Percentiles rank a stretch among this genome's conserved stretches.
phyloP scores from a whole-genome alignment of 2,329 filamentous ascomycete species.

The Trematosphaeria pertusa region DNA sequence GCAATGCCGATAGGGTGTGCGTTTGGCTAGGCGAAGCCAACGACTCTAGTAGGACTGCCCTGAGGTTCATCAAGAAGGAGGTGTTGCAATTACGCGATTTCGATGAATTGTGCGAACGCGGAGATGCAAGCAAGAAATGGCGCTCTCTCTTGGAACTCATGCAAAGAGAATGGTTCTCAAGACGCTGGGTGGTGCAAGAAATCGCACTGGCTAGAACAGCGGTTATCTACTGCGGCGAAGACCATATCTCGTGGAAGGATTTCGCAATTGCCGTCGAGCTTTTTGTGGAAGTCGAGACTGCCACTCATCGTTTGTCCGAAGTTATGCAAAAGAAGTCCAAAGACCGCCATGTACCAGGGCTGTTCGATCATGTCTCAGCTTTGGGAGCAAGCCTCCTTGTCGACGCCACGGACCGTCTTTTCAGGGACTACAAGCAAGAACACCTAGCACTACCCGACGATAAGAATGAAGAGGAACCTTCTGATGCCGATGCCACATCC shows the following conservation, averaged over 20 bases:
- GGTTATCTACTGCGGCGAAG: conserved; percentile 48
- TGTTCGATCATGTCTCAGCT: conserved; percentile 45
- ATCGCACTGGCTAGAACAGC: conserved; percentile 46
- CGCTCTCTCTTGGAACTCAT: conserved; percentile 45
- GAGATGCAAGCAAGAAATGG: conserved; percentile 34
- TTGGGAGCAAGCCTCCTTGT: conserved; percentile 49
- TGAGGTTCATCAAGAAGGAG: conserved; percentile 42
- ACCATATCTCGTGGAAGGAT: conserved; percentile 45
- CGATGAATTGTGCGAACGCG: conserved; percentile 34
- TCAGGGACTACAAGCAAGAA: conserved; percentile 23
- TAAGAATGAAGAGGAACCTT: not conserved
- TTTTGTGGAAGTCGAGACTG: conserved; percentile 49
- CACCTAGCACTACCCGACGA: not conserved
- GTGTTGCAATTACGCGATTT: conserved; percentile 42
- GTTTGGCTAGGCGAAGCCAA: conserved; percentile 37
- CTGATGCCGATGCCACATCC: conserved; percentile 2
- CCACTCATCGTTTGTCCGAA: conserved; percentile 46
- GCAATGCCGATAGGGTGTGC: conserved; percentile 16
- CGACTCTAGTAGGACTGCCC: conserved; percentile 32
- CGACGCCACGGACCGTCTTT: conserved; percentile 43
- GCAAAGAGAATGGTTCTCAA: conserved; percentile 48
- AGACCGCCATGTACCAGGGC: conserved; percentile 33
- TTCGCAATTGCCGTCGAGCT: conserved; percentile 50
- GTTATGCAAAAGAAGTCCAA: conserved; percentile 41
- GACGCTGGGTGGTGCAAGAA: conserved; percentile 55